These are phyloP conservation scores for Alisma plantagoaquatica DNA, from an alignment of 106 monocot species.

Conservation along the genomic window DNA sequence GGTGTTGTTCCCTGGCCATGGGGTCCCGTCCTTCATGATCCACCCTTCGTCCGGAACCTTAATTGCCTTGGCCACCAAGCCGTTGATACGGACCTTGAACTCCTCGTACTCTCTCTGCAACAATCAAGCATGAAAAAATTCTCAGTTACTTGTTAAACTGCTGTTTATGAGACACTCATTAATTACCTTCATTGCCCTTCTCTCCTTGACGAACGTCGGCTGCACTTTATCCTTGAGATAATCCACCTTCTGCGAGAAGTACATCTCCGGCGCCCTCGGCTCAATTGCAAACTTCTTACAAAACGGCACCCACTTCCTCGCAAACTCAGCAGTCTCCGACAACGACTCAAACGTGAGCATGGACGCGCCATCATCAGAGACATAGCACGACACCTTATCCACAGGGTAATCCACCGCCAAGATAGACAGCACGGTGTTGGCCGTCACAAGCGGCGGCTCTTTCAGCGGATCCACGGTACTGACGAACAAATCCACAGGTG, in stretches of 20 bases:
- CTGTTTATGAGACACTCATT: not conserved
- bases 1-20: constrained; percentile 95
- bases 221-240: constrained; percentile 97
- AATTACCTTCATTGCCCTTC: constrained; percentile 92
- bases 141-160: not conserved
- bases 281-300: constrained; percentile 93
- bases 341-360: constrained; percentile 98
- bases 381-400: constrained; percentile 94
- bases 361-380: constrained; percentile 92
- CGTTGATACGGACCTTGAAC: constrained; percentile 88
- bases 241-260: constrained; percentile 85
- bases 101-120: constrained; percentile 93
- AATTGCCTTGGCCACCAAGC: constrained; percentile 83
- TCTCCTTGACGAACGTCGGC: constrained; percentile 83
- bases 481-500: constrained; percentile 81
- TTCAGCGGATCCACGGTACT: constrained; percentile 94
- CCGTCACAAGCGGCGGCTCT: constrained; percentile 90
- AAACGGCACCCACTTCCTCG: constrained; percentile 93
- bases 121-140: not conserved
- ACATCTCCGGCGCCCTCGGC: constrained; percentile 90
- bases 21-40: constrained; percentile 91
- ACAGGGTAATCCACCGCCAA: constrained; percentile 93
- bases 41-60: constrained; percentile 83
- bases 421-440: constrained; percentile 95
- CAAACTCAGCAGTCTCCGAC: constrained; percentile 87